Base-by-base conservation (phyloP, 2,329 filamentous ascomycete genomes). In the Claviceps pusilla region DNA sequence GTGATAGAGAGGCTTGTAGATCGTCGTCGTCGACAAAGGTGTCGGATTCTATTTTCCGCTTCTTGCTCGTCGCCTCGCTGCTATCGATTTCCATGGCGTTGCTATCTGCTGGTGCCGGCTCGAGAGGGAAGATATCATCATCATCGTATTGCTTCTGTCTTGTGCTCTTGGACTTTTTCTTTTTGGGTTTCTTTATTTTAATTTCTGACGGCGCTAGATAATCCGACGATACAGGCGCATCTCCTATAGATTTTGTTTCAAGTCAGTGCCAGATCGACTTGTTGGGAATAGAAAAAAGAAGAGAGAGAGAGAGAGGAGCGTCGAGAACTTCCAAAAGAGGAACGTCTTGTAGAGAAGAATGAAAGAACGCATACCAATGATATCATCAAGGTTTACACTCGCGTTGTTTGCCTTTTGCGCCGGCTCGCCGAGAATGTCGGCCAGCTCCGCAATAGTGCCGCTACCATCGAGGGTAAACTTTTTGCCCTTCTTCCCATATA, bases 171-270 rank as follows among this genome's bases (percentile, higher is more conserved):
- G 81, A 78, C 70, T 91, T 93, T 73, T 91, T 94, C 72, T 95
- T 96, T 71, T 95, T 96, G 0, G 88, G 84, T 68, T 95, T 98
- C 71, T 89, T 94, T 58, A 97, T 79, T 69, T 96, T 98, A 64
- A 96, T 80, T 61, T 93, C 85, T 1, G 86, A 87, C 16, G 84
- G 72, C 57, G 95, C 89, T 59, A 94, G 75, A 66, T 98, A 98
- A 67, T 98, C 93, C 19, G 90, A 95, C 16, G 79, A 60, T 19
- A 62, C 68, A 56, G 73, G 70, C 9, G 59, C 57, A 43, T 64
- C 62, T 35, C 61, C 60, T 68, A 7, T 4, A 43, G 43, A 6
- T 14, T 12, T 29, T 3, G 19, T 51, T 51, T 11, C 24, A 19
- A 31, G 24, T 52, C 31, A 52, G 51, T 39, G 10, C 33, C 11